Conservation (phyloP, 371 early-diverging fungal species). For the Conidiobolus incongruus region DNA sequence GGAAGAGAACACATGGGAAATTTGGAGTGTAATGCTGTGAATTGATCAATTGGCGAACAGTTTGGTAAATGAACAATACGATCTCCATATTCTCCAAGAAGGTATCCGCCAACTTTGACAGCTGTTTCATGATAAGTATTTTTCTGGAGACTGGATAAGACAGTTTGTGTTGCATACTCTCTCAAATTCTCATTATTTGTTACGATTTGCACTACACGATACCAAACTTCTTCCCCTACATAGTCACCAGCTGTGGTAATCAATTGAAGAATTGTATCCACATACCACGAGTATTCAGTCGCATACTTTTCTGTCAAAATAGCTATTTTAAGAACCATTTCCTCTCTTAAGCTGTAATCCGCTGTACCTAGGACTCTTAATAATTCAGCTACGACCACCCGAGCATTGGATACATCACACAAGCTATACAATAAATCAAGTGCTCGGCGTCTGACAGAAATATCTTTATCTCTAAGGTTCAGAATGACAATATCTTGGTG, state of each 20-base stretch:
- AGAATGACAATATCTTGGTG: constrained; percentile 76
- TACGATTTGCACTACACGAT: constrained; percentile 87
- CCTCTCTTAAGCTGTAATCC: constrained; percentile 79
- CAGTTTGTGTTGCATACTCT: constrained; percentile 74
- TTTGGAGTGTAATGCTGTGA: constrained; percentile 74
- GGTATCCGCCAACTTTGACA: constrained; percentile 83
- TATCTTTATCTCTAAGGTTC: constrained; percentile 84
- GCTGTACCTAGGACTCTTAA: constrained; percentile 66
- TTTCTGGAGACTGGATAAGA: constrained; percentile 49
- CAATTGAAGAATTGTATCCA: constrained; percentile 85
- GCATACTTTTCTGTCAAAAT: constrained; percentile 93
- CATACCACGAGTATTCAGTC: constrained; percentile 92
- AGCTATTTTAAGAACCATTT: constrained; percentile 94
- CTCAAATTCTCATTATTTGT: constrained; percentile 81
- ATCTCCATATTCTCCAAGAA: constrained; percentile 92
- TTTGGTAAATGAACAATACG: constrained; percentile 69
- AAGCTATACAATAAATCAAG: constrained; percentile 88
- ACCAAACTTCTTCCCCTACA: constrained; percentile 92
- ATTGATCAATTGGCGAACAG: constrained; percentile 74
- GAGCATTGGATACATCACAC: constrained; percentile 78
- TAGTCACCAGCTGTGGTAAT: constrained; percentile 88
- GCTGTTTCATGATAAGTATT: constrained; percentile 85
- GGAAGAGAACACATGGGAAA: constrained; percentile 53
- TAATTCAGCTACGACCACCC: constrained; percentile 72
- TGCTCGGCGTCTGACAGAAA: constrained; percentile 86